Base-by-base conservation (phyloP, 257 asterid genomes). In the Dorcoceras hygrometricum region DNA sequence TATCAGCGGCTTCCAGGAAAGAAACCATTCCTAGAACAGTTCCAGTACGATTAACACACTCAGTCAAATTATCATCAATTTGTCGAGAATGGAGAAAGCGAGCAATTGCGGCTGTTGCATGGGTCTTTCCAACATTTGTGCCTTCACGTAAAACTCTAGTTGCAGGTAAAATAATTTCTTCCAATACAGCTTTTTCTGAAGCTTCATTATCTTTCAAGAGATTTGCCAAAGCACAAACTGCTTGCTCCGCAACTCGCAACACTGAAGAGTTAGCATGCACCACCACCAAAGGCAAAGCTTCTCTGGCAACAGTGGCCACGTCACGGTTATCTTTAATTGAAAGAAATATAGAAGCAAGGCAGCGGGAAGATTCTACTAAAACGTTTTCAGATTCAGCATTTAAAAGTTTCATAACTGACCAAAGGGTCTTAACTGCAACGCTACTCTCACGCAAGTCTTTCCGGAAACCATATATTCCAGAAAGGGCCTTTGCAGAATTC, bases 181-280 rank as follows among this genome's bases (percentile, higher is more conserved):
- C 99, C 36, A 87, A 75, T 62, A 80, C 36, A 61, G 82, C 88
- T 76, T 90, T 88, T 62, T 77, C 95, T 55, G 95, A 84, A 67
- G 87, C 87, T 78, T 90, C 97, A 39, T 65, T 66, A 75, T 94
- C 99, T 82, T 90, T 78, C 60, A 94, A 92, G 75, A 94, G 82
- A 90, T 90, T 94, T 29, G 97, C 90, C 80, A 90, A 73, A 66
- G 96, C 99, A 84, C 99, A 90, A 50, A 87, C 89, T 62, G 97
- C 97, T 79, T 90, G 97, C 82, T 94, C 99, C 57, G 96, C 90
- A 61, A 94, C 95, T 71, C 75, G 87, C 72, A 90, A 79, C n/a
- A 66, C 78, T 20, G 93, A 66, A 73, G 96, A 84, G 76, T 85
- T 87, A 16, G 97, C 93, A 72, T 85, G 99, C 71, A 73, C 77